Conservation (phyloP, 2,329 filamentous ascomycete genomes). For the Monilinia fructicola region DNA sequence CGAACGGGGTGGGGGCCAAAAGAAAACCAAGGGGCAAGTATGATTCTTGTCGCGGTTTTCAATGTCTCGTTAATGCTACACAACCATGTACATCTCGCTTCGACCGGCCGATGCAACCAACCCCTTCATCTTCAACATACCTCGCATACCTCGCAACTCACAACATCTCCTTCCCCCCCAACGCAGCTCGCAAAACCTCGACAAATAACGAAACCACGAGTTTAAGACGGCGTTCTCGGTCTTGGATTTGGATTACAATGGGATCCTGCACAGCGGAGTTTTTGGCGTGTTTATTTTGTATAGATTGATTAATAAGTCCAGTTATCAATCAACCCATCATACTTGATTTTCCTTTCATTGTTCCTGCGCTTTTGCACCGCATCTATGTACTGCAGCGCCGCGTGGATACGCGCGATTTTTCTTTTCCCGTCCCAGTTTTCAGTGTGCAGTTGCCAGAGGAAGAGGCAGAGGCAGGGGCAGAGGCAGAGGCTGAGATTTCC, state of each 20-base stretch:
- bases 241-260: background rate
- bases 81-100: background rate
- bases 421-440: too few species aligned
- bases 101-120: background rate
- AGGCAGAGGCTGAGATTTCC: too few species aligned
- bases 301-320: too few species aligned
- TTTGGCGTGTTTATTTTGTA: background rate
- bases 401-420: too few species aligned
- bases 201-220: conserved; percentile 14
- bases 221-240: conserved; percentile 9
- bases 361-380: background rate
- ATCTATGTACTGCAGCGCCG: background rate
- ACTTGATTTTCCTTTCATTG: background rate
- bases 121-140: background rate
- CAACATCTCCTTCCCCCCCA: background rate
- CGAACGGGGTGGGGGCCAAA: background rate
- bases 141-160: background rate
- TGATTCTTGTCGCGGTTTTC: too few species aligned
- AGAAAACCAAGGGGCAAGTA: too few species aligned
- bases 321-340: background rate
- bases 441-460: too few species aligned
- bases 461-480: too few species aligned
- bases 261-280: background rate
- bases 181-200: background rate
- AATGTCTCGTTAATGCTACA: background rate